phyloP scores from a whole-genome alignment of 2,329 filamentous ascomycete species.

The Trichoderma simmonsii region DNA sequence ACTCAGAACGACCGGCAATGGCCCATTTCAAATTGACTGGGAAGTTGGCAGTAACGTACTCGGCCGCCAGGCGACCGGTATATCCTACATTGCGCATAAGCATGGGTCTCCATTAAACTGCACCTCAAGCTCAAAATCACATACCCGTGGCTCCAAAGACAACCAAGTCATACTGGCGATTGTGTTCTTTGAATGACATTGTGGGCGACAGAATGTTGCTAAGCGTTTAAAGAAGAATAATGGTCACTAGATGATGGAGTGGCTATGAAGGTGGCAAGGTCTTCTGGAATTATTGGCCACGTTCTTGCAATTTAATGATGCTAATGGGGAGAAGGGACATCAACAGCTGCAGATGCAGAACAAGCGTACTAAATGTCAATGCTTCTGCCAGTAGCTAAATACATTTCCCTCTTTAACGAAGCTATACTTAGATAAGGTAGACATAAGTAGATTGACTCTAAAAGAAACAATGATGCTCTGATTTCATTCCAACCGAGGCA shows the following conservation, averaged over 20 bases:
- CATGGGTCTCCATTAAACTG: background rate
- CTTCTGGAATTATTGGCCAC: background rate
- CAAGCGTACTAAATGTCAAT: background rate
- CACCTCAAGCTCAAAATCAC: conserved; percentile 4
- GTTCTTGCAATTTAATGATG: background rate
- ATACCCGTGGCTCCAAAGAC: conserved; percentile 57
- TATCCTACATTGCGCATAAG: conserved; percentile 59
- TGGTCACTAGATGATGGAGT: background rate
- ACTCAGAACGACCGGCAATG: conserved; percentile 74
- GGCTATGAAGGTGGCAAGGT: background rate
- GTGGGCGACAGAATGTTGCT: background rate
- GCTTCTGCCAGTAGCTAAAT: background rate
- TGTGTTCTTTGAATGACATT: conserved; percentile 50
- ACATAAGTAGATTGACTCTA: background rate
- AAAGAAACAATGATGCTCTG: background rate
- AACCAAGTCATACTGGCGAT: conserved; percentile 55
- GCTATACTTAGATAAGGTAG: background rate
- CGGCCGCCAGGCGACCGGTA: conserved; percentile 72
- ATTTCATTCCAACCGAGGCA: background rate
- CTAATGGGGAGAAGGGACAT: too few species aligned
- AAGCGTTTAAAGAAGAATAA: background rate
- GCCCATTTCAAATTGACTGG: conserved; percentile 84
- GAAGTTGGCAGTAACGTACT: conserved; percentile 68
- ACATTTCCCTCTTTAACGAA: background rate
- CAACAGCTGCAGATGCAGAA: background rate